These are phyloP conservation scores for Hippophae gyantsensis DNA, from an alignment of 306 rosid species.

Conservation along the genomic window DNA sequence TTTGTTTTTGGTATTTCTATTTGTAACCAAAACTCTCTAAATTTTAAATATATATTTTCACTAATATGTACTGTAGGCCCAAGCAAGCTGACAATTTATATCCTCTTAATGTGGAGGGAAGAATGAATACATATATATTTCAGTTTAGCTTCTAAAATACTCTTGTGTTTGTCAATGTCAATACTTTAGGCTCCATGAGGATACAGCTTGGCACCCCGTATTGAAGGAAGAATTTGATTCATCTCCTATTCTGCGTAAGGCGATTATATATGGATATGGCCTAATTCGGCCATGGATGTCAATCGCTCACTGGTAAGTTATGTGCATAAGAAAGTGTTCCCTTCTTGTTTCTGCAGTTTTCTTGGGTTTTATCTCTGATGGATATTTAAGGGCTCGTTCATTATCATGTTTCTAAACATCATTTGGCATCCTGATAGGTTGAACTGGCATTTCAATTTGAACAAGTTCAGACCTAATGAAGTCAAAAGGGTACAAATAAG, in stretches of 20 bases:
- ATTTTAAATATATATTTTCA: too few relatives aligned
- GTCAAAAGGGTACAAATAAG: slow-evolving; percentile 78
- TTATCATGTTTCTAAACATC: slow-evolving; percentile 12
- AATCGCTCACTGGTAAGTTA: slow-evolving; percentile 70
- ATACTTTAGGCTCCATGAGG: slow-evolving; percentile 62
- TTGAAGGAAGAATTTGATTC: slow-evolving; percentile 71
- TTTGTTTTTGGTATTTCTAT: too few relatives aligned
- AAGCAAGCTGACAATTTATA: background rate
- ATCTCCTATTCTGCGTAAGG: slow-evolving; percentile 52
- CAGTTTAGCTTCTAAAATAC: background rate
- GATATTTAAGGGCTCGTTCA: background rate
- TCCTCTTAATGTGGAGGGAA: background rate
- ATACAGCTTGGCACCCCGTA: slow-evolving; percentile 96
- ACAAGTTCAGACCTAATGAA: slow-evolving; percentile 78
- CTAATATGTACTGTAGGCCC: background rate
- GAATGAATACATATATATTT: too few relatives aligned
- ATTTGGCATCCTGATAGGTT: slow-evolving; percentile 42
- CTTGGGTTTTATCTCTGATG: background rate
- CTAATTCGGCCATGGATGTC: slow-evolving; percentile 94
- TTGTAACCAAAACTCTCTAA: too few relatives aligned
- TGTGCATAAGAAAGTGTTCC: slow-evolving; percentile 1
- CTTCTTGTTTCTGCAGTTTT: slow-evolving; percentile 5
- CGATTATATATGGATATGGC: slow-evolving; percentile 73
- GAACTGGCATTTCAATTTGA: slow-evolving; percentile 68
- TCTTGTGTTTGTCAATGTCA: slow-evolving; percentile 10